Base-by-base conservation (phyloP, 208 protist species). In the Angomonas ambiguus region DNA sequence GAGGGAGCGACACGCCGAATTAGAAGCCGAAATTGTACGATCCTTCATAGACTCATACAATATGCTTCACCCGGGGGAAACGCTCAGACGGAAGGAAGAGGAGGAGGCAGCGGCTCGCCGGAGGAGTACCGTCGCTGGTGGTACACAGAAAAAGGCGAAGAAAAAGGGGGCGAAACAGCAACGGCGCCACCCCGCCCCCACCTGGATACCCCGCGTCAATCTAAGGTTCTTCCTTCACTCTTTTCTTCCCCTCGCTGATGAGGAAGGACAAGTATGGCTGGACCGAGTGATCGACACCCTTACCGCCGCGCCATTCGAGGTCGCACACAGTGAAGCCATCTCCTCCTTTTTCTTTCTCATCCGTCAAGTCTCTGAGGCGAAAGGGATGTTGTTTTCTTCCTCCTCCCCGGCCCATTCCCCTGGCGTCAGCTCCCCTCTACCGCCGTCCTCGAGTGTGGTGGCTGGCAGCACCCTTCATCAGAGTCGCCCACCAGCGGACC, bases 1-100 rank as follows among this genome's bases (percentile, higher is more conserved):
- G 13, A 66, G 67, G n/a, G 69, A 83, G 56, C 32, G 35, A n/a
- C 74, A 74, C 42, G 74, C 49, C 22, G 20, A 51, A 31, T 5
- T 81, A 5, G 65, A 72, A 5, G 61, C 80, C 8, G 77, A 89
- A 31, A 59, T 93, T 24, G 71, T 85, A 22, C 71, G 90, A 11
- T 69, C 64, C 18, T 93, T 93, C 56, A 77, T 87, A 55, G 69
- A 66, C 10, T 71, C 74, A 8, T 81, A 85, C 74, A 76, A 82
- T 56, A 65, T 82, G 18, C 57, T 68, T 32, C 31, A 89, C 67
- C 82, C 86, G 1, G 77, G 76, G 4, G 78, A 74, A 2, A 58
- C 57, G 51, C 27, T 74, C 66, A 53, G 61, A 22, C 66, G 65
- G 30, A 38, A 35, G 16, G 76, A 69, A 8, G 64, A 18, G 41